Evolutionary conservation across 2,329 filamentous ascomycete species (phyloP).

Genomic region (Hysterium pulicare): DNA sequence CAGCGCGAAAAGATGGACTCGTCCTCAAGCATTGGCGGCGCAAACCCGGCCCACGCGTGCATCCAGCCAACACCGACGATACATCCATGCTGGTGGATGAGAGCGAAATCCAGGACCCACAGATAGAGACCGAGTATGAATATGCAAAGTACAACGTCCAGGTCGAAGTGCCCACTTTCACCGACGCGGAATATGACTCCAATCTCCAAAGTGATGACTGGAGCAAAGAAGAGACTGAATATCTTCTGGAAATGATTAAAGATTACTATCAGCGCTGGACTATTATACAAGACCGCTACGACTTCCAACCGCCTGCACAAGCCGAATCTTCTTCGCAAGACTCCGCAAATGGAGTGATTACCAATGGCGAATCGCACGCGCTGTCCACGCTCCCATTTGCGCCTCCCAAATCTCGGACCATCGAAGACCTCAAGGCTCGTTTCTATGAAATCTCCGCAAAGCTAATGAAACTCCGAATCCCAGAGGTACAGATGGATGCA

Average conservation of each 20-base stretch:
- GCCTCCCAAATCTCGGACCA: slow-evolving; percentile 57
- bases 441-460: slow-evolving; percentile 79
- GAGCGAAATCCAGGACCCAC: slow-evolving; percentile 32
- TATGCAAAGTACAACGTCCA: slow-evolving; percentile 89
- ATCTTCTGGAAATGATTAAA: slow-evolving; percentile 69
- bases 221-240: slow-evolving; percentile 92
- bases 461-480: slow-evolving; percentile 39
- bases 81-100: slow-evolving; percentile 23
- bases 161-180: slow-evolving; percentile 75
- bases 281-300: slow-evolving; percentile 88
- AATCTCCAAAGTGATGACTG: slow-evolving; percentile 73
- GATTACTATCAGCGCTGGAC: slow-evolving; percentile 89
- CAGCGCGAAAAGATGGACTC: slow-evolving; percentile 69
- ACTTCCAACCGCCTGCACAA: slow-evolving; percentile 54
- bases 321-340: slow-evolving; percentile 1
- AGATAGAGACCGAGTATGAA: slow-evolving; percentile 48
- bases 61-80: slow-evolving; percentile 30
- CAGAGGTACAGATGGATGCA: slow-evolving; percentile 65
- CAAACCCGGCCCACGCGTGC: slow-evolving; percentile 43
- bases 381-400: slow-evolving; percentile 36
- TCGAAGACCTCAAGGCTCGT: slow-evolving; percentile 88
- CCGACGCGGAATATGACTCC: slow-evolving; percentile 78
- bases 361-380: slow-evolving; percentile 19
- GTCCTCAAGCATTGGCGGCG: slow-evolving; percentile 77
- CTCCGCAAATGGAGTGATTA: slow-evolving; percentile 4